Conservation (phyloP, 768 basidiomycete species). For the Auriscalpium microsporum region DNA sequence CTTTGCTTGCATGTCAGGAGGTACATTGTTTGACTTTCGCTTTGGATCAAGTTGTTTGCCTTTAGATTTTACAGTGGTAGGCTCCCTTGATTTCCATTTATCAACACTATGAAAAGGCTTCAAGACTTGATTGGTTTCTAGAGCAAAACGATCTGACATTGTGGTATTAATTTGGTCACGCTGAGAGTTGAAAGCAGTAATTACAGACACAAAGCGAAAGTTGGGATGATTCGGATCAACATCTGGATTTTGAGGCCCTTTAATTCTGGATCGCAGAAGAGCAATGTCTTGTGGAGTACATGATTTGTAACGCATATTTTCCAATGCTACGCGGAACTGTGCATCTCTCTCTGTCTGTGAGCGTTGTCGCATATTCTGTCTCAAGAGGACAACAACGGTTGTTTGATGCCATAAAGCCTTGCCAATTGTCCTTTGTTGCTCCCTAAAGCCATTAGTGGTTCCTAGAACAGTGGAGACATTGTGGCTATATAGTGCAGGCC, state of each 20-base stretch:
- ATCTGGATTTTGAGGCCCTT: constrained; percentile 6
- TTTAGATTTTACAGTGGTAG: neutral
- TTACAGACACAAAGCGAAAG: constrained; percentile 30
- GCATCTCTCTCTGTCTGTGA: constrained; percentile 17
- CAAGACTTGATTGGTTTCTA: constrained; percentile 22
- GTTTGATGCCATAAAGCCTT: constrained; percentile 15
- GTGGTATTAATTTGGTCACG: constrained; percentile 31
- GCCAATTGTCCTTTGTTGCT: constrained; percentile 9
- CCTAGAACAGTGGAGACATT: neutral
- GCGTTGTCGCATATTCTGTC: constrained; percentile 15
- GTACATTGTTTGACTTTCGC: neutral
- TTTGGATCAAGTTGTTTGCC: neutral
- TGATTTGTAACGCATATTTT: constrained; percentile 21
- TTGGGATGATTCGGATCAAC: neutral
- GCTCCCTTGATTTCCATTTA: neutral
- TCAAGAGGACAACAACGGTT: constrained; percentile 14
- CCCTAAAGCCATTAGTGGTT: neutral
- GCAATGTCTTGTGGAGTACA: constrained; percentile 31
- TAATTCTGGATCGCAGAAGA: constrained; percentile 23
- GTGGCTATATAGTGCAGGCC: constrained; percentile 16
- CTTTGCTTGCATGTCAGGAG: constrained; percentile 8
- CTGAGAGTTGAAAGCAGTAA: constrained; percentile 28
- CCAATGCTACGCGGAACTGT: constrained; percentile 23
- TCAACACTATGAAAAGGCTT: constrained; percentile 21
- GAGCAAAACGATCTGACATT: constrained; percentile 25